phyloP scores from a whole-genome alignment of 1,139 yeast species.

The Kodamaea fungicola region DNA sequence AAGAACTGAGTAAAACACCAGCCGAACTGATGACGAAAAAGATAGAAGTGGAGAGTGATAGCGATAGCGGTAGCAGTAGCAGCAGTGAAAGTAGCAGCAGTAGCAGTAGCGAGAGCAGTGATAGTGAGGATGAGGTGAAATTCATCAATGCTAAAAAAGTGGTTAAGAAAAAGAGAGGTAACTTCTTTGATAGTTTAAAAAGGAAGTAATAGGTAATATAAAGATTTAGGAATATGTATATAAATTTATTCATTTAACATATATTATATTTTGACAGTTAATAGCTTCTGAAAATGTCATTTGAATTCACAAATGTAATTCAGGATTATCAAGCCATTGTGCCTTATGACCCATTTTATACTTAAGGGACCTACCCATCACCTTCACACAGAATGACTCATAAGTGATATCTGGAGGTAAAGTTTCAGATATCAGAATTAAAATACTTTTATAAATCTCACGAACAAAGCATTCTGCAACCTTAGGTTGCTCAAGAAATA shows the following conservation, averaged over 20 bases:
- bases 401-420: constrained; percentile 16
- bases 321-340: no score
- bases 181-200: constrained; percentile 11
- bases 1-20: constrained; percentile 26
- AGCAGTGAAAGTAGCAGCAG: constrained; percentile 14
- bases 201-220: constrained; percentile 3
- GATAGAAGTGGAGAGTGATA: background rate
- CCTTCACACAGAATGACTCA: constrained; percentile 14
- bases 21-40: constrained; percentile 10
- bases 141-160: constrained; percentile 13
- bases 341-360: constrained; percentile 6
- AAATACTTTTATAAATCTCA: constrained; percentile 29
- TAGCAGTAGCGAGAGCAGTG: constrained; percentile 10
- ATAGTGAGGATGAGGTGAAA: constrained; percentile 12
- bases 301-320: background rate
- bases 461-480: constrained; percentile 35
- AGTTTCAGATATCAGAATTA: constrained; percentile 23
- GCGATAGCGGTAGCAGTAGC: constrained; percentile 11
- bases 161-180: constrained; percentile 7
- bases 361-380: constrained; percentile 15
- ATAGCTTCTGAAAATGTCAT: no score
- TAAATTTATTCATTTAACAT: background rate
- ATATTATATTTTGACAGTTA: no score
- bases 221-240: background rate
- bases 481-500: constrained; percentile 37